Evolutionary conservation across 129 eudicot species (phyloP), one percentile per base, ranked within the genome.

Genomic region (Sambucus nigra): DNA sequence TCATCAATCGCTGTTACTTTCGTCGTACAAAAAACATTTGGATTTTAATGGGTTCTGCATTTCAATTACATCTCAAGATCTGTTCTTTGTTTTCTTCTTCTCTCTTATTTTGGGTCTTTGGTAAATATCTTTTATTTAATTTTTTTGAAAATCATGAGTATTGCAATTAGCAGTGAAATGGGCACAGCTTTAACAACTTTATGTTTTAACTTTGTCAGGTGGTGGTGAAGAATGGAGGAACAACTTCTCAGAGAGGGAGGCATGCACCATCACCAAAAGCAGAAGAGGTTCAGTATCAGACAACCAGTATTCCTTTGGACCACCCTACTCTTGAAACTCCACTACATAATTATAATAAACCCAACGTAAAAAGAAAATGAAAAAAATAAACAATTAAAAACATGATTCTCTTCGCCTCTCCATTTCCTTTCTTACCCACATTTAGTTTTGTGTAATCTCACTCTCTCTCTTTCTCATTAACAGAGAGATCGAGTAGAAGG

Each of bases 151-250:
- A 66, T 66, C n/a, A n/a, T 41, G 47, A 61, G 59, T 67, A 57
- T 70, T 63, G 73, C 51, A 51, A 39, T 65, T 23, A 59, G 59
- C 66, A 65, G 61, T 66, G 75, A 40, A 57, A 53, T 73, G 78
- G 47, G 40, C 69, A 47, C 84, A 76, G 82, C 92, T 84, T 77
- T 80, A 78, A 63, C 71, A 71, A 47, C 65, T 81, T 77, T 75
- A 56, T 66, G 38, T 28, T 47, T 75, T 63, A 39, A 19, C 69
- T 55, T 81, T 82, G 79, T 68, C 80, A 91, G 98, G 84, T 72
- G 69, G 73, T 67, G 78, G 69, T 81, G 95, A 82, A 79, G 89
- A 59, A 72, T 82, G 95, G 87, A 81, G 72, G 68, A 79, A 67
- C 78, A 79, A 80, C 49, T 59, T 75, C 60, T 67, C 69, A 20